Percentiles rank a stretch among this genome's conserved stretches.
Evolutionary conservation across 352 stramenopile species (phyloP).

Genomic region (Hyaloperonospora brassicae): DNA sequence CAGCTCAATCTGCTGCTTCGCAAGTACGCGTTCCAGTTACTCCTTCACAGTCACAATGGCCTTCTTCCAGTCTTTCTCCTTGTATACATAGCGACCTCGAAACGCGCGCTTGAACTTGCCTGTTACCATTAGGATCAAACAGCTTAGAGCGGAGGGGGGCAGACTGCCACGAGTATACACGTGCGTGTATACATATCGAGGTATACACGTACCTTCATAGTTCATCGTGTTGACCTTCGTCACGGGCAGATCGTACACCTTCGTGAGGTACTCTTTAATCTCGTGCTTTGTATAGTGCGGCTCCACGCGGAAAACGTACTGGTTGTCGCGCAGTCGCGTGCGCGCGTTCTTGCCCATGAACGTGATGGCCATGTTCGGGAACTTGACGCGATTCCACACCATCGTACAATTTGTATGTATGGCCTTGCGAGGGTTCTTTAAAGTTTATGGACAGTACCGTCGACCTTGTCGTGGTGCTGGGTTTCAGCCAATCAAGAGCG

Average conservation of each 20-base stretch:
- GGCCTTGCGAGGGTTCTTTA: neutral
- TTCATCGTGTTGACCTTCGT: constrained; percentile 93
- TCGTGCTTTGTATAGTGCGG: constrained; percentile 96
- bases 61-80: constrained; percentile 91
- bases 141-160: too few relatives aligned
- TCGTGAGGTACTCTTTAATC: constrained; percentile 96
- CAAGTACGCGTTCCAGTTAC: constrained; percentile 26
- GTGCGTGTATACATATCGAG: too few relatives aligned
- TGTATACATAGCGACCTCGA: constrained; percentile 82
- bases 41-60: constrained; percentile 86
- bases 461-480: neutral
- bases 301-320: constrained; percentile 90
- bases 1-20: too few relatives aligned
- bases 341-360: constrained; percentile 83
- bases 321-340: constrained; percentile 66
- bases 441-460: neutral
- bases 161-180: too few relatives aligned
- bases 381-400: constrained; percentile 81
- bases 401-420: constrained; percentile 26
- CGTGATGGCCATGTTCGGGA: constrained; percentile 83
- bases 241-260: constrained; percentile 93
- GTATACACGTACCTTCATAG: constrained; percentile 68
- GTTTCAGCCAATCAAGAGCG: constrained; percentile 25
- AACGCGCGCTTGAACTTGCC: constrained; percentile 87
- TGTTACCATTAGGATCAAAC: constrained; percentile 15